Base-by-base conservation (phyloP, 192 early-diverging fungal genomes). In the Backusella morwellensis region DNA sequence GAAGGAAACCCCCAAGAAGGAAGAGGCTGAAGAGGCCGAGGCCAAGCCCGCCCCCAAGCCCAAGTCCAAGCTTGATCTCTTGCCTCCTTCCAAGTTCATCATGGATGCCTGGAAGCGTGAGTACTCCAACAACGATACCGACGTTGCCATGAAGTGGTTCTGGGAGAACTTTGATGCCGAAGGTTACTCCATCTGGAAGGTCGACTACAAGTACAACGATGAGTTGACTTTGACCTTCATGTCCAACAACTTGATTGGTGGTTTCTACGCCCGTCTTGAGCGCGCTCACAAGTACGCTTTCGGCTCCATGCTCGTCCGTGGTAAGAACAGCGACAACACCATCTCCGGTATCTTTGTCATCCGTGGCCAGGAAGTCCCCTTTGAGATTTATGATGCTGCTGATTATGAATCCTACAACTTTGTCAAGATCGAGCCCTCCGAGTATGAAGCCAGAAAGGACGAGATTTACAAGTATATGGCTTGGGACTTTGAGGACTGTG, bases 81-180 rank as follows among this genome's bases (percentile, higher is more conserved):
- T 97, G 77, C 96, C 95, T 76, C 90, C 91, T 72, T 91, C 94
- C 77, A 79, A 85, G 72, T 93, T 98, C 85, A 83, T 88, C 79
- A 81, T 98, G 67, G 96, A 98, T 74, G 92, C 93, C 75, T 98
- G 97, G 96, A 98, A 98, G 89, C 93, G 96, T 73, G 91, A 95
- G 86, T 98, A 98, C 91, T 97, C 96, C 70, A 98, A 98, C 92
- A 96, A 97, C 85, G 91, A 96, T 71, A 95, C 95, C 80, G 92
- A 93, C 63, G 89, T 85, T 47, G 95, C 97, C 77, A 86, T 93
- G 82, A 87, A 97, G 84, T 98, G 94, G 94, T 94, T 98, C 85
- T 98, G 97, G 97, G 85, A 95, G 86, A 85, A 97, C 85, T 92
- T 82, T 81, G 96, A 98, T 82, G 76, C 93, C 50, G 83, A 92